Base-by-base conservation (phyloP, 2,329 filamentous ascomycete genomes). In the Reticulascus tulasneorum region DNA sequence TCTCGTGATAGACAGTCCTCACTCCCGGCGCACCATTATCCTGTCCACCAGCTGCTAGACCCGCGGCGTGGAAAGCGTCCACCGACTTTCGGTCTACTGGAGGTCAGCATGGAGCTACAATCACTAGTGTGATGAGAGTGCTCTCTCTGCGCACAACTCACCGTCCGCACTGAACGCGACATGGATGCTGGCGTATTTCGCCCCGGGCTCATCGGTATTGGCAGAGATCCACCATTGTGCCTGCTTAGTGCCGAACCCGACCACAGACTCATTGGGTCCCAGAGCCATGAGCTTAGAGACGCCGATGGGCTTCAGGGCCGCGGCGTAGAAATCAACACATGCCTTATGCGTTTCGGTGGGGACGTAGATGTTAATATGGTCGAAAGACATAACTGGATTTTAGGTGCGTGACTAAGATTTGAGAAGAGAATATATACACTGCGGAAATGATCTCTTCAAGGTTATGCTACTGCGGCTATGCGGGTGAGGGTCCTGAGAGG, bases 21-120 rank as follows among this genome's bases (percentile, higher is more conserved):
- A 59, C 21, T 0, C 72, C 73, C 0, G 73, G 72, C 12, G 59
- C 51, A 4, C 73, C 73, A 45, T 75, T 75, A 46, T 66, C 63
- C 21, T 56, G 63, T 3, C 57, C 71, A 0, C 72, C 71, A 0
- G 61, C 60, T 23, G 54, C 57, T 4, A 67, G 59, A 9, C 58
- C 66, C 7, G 57, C 53, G 19, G 48, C 43, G 41, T 74, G 54
- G 44, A 71, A 73, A 1, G 56, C 60, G 37, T 70, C 60, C n/a
- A 73, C 68, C 2, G 51, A 44, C 6, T 54, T 54, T 20, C 56
- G 61, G 42, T 63, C 65, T 70, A 29, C 9, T 11, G 18, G 7
- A 18, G 8, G 17, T 3, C 6, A n/a, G 4, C 21, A 8, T 15
- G 3, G 6, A 7, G 5, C 3, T 22, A 38, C 23, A 35, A 31